A percentile compares a stretch with the other conserved stretches of the same genome.
Conservation (phyloP, 2,329 filamentous ascomycete genomes). For the Trichoderma sp. region DNA sequence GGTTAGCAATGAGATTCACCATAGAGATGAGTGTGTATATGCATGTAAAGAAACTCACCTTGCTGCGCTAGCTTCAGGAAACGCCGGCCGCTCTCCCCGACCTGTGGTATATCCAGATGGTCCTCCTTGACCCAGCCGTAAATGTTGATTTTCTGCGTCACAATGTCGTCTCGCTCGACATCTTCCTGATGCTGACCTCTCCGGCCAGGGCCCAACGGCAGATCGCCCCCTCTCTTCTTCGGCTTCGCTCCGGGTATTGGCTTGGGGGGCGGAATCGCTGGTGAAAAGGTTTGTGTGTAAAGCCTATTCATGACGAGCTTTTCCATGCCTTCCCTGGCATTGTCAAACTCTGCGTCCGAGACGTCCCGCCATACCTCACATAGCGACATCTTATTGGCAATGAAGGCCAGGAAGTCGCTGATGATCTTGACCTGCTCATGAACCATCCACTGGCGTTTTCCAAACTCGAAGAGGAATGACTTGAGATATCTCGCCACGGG, state of each 20-base stretch:
- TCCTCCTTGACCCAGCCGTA: conserved; percentile 93
- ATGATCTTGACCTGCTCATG: conserved; percentile 99
- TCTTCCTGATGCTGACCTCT: conserved; percentile 97
- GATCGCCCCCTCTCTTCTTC: conserved; percentile 65
- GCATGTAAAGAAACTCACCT: conserved; percentile 45
- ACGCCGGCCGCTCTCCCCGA: conserved; percentile 80
- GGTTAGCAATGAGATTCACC: background rate
- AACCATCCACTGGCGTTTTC: conserved; percentile 98
- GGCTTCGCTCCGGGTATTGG: conserved; percentile 66
- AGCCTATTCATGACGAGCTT: conserved; percentile 98
- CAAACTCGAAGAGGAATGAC: conserved; percentile 91
- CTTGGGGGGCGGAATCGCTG: conserved; percentile 80
- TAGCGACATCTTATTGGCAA: conserved; percentile 95
- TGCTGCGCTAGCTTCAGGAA: conserved; percentile 89
- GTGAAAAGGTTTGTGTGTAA: conserved; percentile 94
- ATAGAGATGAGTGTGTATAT: conserved; percentile 19
- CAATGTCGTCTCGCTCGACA: conserved; percentile 91
- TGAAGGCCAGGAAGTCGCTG: conserved; percentile 91
- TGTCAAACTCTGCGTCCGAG: conserved; percentile 96
- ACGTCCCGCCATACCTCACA: conserved; percentile 97
- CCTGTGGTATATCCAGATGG: conserved; percentile 84
- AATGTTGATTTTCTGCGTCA: conserved; percentile 94
- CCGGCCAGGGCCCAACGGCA: conserved; percentile 73
- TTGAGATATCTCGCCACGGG: conserved; percentile 93
- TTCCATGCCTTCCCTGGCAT: conserved; percentile 97